Percentiles rank a stretch among this genome's conserved stretches.
These are phyloP conservation scores for Stagonosporopsis cucurbitacearum DNA, from an alignment of 2,329 filamentous ascomycete genomes.

Conservation along the genomic window DNA sequence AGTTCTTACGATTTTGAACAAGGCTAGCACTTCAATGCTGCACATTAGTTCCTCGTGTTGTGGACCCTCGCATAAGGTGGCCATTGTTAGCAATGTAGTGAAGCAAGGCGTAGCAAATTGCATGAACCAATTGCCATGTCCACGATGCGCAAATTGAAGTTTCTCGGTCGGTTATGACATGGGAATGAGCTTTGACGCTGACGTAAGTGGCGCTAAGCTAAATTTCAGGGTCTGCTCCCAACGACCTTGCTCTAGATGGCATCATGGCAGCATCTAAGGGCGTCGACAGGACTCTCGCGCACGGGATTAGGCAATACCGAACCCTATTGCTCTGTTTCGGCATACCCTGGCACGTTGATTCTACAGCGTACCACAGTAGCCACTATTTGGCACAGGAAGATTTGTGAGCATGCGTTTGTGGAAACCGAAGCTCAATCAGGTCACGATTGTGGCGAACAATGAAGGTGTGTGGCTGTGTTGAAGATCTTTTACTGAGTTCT, in stretches of 20 bases:
- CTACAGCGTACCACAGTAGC: not conserved
- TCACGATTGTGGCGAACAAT: constrained; percentile 16
- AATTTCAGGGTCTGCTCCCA: not conserved
- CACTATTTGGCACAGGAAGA: not conserved
- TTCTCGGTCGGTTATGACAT: constrained; percentile 22
- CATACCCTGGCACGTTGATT: not conserved
- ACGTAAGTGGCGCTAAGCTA: constrained; percentile 26
- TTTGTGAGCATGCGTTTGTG: not conserved
- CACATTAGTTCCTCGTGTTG: not conserved
- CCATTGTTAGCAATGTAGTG: not conserved
- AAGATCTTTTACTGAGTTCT: constrained; percentile 16
- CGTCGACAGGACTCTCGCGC: not conserved
- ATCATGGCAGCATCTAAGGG: not conserved
- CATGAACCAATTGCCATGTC: constrained; percentile 20
- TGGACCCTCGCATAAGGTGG: not conserved
- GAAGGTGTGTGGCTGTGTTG: constrained; percentile 24
- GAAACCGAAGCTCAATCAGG: constrained; percentile 1
- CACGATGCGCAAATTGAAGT: constrained; percentile 17
- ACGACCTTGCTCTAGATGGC: not conserved
- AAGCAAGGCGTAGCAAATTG: constrained; percentile 7
- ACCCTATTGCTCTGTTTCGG: not conserved
- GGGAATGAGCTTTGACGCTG: constrained; percentile 24
- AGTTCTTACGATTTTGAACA: not conserved
- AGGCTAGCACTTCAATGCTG: not conserved
- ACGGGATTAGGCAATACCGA: not conserved